Evolutionary conservation across 2,329 filamentous ascomycete genomes (phyloP).

Genomic region (Coniella lustricola): DNA sequence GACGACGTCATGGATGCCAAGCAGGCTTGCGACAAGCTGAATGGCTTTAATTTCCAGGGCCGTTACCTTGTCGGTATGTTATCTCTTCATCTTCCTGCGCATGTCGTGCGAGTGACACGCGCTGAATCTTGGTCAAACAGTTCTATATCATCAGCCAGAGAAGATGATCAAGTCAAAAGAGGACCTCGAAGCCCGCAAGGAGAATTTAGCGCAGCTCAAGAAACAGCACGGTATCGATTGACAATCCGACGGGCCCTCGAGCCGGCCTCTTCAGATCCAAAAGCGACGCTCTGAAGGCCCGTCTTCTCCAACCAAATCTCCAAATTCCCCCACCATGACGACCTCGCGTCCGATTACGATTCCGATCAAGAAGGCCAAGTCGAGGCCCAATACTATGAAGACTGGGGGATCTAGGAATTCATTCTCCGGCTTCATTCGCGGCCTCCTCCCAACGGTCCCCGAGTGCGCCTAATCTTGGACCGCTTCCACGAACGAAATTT

Average conservation of each 20-base stretch:
- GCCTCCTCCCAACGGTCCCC: conserved; percentile 30
- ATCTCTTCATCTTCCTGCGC: neutral
- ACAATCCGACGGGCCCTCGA: conserved; percentile 67
- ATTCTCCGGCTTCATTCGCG: conserved; percentile 30
- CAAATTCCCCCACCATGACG: conserved; percentile 22
- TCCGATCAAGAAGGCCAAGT: conserved; percentile 12
- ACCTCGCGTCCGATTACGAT: conserved; percentile 13
- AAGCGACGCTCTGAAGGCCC: conserved; percentile 52
- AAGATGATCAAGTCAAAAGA: conserved; percentile 78
- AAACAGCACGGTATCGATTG: conserved; percentile 98
- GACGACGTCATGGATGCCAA: conserved; percentile 99
- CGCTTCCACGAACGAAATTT: conserved; percentile 15
- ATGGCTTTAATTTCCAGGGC: conserved; percentile 99
- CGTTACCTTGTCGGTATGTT: conserved; percentile 92
- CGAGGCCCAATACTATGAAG: conserved; percentile 21
- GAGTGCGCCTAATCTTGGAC: conserved; percentile 23
- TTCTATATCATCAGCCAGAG: conserved; percentile 59
- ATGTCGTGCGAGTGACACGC: neutral
- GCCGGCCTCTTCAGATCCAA: conserved; percentile 40
- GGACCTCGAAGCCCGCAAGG: conserved; percentile 86
- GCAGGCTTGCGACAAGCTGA: conserved; percentile 97
- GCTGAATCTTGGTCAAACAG: conserved; percentile 27
- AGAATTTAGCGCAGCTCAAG: conserved; percentile 97
- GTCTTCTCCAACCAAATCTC: conserved; percentile 43
- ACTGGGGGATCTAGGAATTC: conserved; percentile 29